Evolutionary conservation across 179 eudicot genomes (phyloP).

Genomic region (Patellifolia procumbens): DNA sequence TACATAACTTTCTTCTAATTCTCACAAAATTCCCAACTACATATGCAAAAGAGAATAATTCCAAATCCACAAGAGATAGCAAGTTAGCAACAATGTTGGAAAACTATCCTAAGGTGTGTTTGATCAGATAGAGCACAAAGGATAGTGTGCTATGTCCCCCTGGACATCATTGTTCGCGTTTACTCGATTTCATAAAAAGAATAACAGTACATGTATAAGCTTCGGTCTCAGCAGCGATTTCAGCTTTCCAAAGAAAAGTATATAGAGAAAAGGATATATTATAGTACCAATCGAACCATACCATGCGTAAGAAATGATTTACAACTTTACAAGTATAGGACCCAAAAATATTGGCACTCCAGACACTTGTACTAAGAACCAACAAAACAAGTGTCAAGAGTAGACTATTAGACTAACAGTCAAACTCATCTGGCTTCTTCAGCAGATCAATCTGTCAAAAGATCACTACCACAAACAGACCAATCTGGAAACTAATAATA

Average conservation of each 20-base stretch:
- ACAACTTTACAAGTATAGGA: neutral
- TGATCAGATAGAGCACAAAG: neutral
- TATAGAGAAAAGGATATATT: neutral
- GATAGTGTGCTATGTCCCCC: neutral
- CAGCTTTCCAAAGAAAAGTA: too few relatives aligned
- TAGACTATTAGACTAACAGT: neutral
- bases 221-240: neutral
- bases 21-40: neutral
- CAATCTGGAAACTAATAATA: neutral
- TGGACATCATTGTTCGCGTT: neutral
- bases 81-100: neutral
- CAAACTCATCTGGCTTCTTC: neutral
- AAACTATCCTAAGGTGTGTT: neutral
- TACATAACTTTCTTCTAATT: neutral
- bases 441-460: too few relatives aligned
- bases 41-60: neutral
- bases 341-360: neutral
- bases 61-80: neutral
- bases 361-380: neutral
- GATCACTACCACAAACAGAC: neutral
- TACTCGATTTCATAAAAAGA: neutral
- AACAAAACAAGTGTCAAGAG: neutral
- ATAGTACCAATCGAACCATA: neutral
- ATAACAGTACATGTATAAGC: neutral
- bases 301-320: neutral